phyloP scores from a whole-genome alignment of 257 asterid genomes.

The Solanum pennellii region DNA sequence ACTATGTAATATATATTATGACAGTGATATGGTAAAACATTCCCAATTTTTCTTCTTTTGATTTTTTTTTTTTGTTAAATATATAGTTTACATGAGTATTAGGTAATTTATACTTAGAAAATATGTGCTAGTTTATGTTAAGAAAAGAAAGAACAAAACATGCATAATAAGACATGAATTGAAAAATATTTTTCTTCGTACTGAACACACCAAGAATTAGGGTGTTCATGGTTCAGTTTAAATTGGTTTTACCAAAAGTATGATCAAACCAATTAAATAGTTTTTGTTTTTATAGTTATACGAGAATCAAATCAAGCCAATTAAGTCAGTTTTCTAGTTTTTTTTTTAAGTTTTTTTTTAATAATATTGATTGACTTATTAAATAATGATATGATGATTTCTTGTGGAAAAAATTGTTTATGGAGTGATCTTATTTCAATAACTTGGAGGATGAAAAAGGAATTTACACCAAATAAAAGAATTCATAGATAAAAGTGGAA shows the following conservation, averaged over 20 bases:
- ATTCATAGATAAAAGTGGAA: background rate
- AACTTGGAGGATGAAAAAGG: background rate
- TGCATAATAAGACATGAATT: too few relatives aligned
- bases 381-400: background rate
- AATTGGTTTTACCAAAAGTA: background rate
- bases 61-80: too few relatives aligned
- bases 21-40: background rate
- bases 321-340: too few relatives aligned
- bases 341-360: too few relatives aligned
- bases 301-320: too few relatives aligned
- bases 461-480: too few relatives aligned
- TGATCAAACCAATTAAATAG: background rate
- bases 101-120: background rate
- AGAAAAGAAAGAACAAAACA: too few relatives aligned
- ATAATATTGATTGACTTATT: background rate
- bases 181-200: too few relatives aligned
- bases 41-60: background rate
- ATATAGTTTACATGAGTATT: too few relatives aligned
- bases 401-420: background rate
- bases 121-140: background rate
- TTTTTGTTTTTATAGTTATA: too few relatives aligned
- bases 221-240: background rate
- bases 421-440: background rate
- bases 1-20: background rate
- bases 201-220: too few relatives aligned